These are phyloP conservation scores for Alternaria conjuncta DNA, from an alignment of 2,329 filamentous ascomycete species.

Conservation along the genomic window DNA sequence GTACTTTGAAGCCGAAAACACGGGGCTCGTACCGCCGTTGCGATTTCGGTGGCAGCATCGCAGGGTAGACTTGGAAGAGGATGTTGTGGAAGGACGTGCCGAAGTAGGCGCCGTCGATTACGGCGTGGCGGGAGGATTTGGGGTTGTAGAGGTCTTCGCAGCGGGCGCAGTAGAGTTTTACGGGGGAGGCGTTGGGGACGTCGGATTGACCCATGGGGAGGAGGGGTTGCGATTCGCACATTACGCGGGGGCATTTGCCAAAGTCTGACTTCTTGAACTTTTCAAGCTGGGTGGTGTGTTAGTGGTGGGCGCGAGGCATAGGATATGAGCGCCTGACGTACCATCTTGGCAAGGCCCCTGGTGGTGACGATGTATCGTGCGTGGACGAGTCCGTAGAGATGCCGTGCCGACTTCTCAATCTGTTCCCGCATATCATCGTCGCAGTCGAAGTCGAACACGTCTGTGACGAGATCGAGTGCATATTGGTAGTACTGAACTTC, in stretches of 20 bases:
- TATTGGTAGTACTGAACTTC: constrained; percentile 99
- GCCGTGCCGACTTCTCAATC: constrained; percentile 95
- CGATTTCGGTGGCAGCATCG: constrained; percentile 85
- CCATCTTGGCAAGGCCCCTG: constrained; percentile 93
- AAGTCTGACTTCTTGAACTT: constrained; percentile 99
- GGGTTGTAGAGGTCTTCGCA: constrained; percentile 99
- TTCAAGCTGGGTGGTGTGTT: constrained; percentile 73
- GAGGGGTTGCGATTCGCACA: constrained; percentile 91
- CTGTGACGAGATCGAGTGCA: constrained; percentile 94
- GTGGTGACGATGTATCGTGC: constrained; percentile 97
- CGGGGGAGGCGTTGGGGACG: constrained; percentile 82
- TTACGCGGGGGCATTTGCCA: constrained; percentile 94
- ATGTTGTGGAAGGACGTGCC: constrained; percentile 99
- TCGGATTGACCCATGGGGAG: constrained; percentile 95
- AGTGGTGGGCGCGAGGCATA: constrained; percentile 3
- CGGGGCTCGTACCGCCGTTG: constrained; percentile 85
- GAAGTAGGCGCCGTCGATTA: constrained; percentile 97
- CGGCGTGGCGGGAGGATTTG: constrained; percentile 92
- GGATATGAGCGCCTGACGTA: constrained; percentile 50
- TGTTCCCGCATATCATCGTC: constrained; percentile 98
- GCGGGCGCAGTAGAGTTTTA: constrained; percentile 95
- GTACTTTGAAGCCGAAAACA: constrained; percentile 95
- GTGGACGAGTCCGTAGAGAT: constrained; percentile 95
- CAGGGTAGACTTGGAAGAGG: constrained; percentile 96
- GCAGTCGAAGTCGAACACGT: constrained; percentile 98